phyloP scores from a whole-genome alignment of 257 asterid genomes.

The Forsythia suspensa region DNA sequence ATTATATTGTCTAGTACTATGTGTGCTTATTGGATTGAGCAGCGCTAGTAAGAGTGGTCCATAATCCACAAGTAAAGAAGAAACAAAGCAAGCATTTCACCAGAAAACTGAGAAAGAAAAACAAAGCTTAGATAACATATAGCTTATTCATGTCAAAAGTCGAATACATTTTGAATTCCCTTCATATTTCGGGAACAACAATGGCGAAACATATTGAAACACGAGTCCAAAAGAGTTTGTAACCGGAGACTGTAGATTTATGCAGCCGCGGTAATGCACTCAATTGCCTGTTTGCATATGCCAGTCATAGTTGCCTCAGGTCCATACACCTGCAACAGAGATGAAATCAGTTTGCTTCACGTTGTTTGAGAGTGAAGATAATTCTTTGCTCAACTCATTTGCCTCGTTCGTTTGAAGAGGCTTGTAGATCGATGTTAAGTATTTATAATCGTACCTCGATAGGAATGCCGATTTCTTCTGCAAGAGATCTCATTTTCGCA shows the following conservation, averaged over 20 bases:
- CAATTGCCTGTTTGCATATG: constrained; percentile 80
- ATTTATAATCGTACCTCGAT: constrained; percentile 59
- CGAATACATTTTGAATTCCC: neutral
- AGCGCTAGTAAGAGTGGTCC: no score
- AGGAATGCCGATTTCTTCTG: constrained; percentile 89
- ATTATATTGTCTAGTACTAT: no score
- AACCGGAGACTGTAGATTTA: constrained; percentile 9
- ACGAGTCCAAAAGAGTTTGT: neutral
- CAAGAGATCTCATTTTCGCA: constrained; percentile 84
- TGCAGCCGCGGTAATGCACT: constrained; percentile 63
- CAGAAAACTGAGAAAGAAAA: neutral
- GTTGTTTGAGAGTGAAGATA: neutral
- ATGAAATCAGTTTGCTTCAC: neutral
- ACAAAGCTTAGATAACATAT: neutral
- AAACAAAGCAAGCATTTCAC: no score
- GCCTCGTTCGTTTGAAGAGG: neutral
- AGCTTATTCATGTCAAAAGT: neutral
- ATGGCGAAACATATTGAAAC: neutral
- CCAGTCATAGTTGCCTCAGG: constrained; percentile 96
- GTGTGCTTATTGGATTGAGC: no score
- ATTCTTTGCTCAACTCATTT: neutral
- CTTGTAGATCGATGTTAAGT: neutral
- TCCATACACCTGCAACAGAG: constrained; percentile 66
- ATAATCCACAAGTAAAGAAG: no score
- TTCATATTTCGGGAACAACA: neutral